Conservation (phyloP, 768 basidiomycete genomes). For the Polyporus arcularius region DNA sequence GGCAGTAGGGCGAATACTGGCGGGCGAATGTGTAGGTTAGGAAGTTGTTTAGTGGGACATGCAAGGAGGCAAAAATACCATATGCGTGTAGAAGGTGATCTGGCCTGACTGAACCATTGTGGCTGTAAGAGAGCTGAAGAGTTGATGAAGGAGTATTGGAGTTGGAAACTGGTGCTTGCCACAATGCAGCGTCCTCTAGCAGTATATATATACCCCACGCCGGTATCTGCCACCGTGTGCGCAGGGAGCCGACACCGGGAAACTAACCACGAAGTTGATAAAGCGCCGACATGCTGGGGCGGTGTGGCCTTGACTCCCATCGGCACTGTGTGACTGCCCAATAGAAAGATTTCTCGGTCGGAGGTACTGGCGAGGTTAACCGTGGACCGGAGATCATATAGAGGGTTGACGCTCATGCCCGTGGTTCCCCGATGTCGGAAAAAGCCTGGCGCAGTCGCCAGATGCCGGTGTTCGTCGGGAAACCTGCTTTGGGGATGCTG, state of each 20-base stretch:
- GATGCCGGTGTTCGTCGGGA: not conserved
- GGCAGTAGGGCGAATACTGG: slow-evolving; percentile 13
- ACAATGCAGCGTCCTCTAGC: too few species aligned
- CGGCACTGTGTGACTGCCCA: not conserved
- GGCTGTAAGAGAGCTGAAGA: too few species aligned
- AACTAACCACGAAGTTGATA: not conserved
- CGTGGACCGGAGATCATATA: not conserved
- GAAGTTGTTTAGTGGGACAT: not conserved
- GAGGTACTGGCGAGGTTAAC: not conserved
- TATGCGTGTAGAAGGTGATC: slow-evolving; percentile 9
- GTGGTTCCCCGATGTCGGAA: not conserved
- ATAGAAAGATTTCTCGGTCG: not conserved
- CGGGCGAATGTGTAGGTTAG: not conserved
- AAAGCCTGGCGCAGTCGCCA: not conserved
- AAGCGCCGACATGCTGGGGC: not conserved
- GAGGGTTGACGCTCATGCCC: not conserved
- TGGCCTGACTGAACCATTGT: slow-evolving; percentile 11
- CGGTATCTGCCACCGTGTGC: too few species aligned
- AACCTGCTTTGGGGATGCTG: not conserved
- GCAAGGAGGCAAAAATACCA: not conserved
- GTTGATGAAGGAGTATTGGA: too few species aligned
- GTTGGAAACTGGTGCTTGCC: too few species aligned
- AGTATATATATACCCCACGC: too few species aligned
- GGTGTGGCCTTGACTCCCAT: not conserved
- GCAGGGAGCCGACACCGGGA: too few species aligned